phyloP scores from a whole-genome alignment of 352 stramenopile genomes.

The Phytophthora meadii region DNA sequence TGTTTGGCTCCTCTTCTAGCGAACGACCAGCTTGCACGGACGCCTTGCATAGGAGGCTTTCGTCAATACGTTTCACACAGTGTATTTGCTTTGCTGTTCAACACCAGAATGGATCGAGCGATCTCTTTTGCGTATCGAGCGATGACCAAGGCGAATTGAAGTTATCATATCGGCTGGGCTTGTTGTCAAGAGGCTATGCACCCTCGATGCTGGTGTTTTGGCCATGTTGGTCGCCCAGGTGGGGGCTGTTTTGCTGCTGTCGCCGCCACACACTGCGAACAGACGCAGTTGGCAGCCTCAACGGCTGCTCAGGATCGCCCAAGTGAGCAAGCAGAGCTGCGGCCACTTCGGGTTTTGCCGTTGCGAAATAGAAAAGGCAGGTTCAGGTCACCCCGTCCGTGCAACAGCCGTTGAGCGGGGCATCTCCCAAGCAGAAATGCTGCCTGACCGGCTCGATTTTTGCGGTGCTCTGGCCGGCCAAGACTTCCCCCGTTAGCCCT shows the following conservation, averaged over 20 bases:
- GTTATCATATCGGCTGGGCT: constrained; percentile 12
- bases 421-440: constrained; percentile 28
- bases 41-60: not conserved
- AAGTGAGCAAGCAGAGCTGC: constrained; percentile 31
- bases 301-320: constrained; percentile 31
- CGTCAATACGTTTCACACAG: constrained; percentile 1
- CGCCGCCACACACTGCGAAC: constrained; percentile 7
- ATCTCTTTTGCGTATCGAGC: constrained; percentile 22
- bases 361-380: constrained; percentile 32
- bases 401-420: constrained; percentile 10
- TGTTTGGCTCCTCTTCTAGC: constrained; percentile 1
- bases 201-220: not conserved
- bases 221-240: not conserved
- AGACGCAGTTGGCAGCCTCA: constrained; percentile 5
- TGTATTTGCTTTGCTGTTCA: not conserved
- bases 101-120: constrained; percentile 16
- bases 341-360: constrained; percentile 16
- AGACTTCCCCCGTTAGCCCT: not conserved
- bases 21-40: not conserved
- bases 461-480: constrained; percentile 1
- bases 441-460: constrained; percentile 3
- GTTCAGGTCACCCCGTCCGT: constrained; percentile 6
- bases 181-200: not conserved
- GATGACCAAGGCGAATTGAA: constrained; percentile 23
- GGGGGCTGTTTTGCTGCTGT: not conserved